phyloP scores from a whole-genome alignment of 108 stramenopile species.

The Asterionellopsis glacialis region DNA sequence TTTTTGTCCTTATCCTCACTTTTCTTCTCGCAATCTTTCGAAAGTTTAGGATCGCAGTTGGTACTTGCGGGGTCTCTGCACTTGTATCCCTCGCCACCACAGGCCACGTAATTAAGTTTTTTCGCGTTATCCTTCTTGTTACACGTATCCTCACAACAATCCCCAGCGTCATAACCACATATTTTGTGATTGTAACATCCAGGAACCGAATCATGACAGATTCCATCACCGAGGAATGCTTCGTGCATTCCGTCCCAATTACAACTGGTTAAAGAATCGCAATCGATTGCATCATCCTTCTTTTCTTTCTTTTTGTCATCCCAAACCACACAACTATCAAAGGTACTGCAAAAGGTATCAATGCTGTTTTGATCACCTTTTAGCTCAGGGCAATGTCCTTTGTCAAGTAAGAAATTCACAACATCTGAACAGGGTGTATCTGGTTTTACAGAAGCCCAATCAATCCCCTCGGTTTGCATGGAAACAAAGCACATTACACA shows the following conservation, averaged over 20 bases:
- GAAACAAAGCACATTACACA: slow-evolving; percentile 70
- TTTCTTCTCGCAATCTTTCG: slow-evolving; percentile 29
- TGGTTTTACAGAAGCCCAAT: slow-evolving; percentile 75
- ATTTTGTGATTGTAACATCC: slow-evolving; percentile 88
- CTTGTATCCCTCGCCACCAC: slow-evolving; percentile 82
- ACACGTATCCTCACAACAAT: slow-evolving; percentile 87
- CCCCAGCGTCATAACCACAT: slow-evolving; percentile 85
- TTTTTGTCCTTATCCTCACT: slow-evolving; percentile 21
- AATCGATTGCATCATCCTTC: slow-evolving; percentile 47
- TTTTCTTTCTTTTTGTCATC: slow-evolving; percentile 27
- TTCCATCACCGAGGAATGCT: slow-evolving; percentile 78
- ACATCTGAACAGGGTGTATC: slow-evolving; percentile 70
- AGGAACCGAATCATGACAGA: slow-evolving; percentile 75
- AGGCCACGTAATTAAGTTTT: slow-evolving; percentile 31
- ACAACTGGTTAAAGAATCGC: slow-evolving; percentile 62
- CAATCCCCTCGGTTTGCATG: slow-evolving; percentile 51
- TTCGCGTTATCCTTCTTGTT: slow-evolving; percentile 1
- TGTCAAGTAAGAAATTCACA: slow-evolving; percentile 32
- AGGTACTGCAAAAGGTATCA: slow-evolving; percentile 64
- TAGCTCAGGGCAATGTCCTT: slow-evolving; percentile 47
- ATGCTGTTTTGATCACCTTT: slow-evolving; percentile 19
- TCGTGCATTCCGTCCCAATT: slow-evolving; percentile 74
- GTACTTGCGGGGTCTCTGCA: slow-evolving; percentile 71
- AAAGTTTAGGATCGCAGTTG: slow-evolving; percentile 52
- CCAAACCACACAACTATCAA: slow-evolving; percentile 74